Conservation (phyloP, 228 moss, liverwort and hornwort species). For the Sphagnum magellanicum region DNA sequence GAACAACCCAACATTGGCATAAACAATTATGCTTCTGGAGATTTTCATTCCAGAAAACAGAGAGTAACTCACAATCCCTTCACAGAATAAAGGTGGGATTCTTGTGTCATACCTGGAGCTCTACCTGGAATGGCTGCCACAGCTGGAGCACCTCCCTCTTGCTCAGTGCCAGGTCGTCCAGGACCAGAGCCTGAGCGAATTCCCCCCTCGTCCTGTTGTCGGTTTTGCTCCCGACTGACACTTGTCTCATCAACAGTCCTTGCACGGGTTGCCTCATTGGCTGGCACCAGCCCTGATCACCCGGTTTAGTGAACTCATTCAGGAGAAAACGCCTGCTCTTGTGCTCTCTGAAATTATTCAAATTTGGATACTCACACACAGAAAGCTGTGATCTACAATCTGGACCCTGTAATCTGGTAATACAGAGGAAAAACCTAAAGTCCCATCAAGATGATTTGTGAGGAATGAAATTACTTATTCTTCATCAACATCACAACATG, state of each 20-base stretch:
- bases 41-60: neutral
- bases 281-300: conserved; percentile 7
- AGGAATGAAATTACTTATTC: no score
- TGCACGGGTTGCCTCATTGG: conserved; percentile 28
- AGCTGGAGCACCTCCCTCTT: conserved; percentile 44
- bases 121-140: conserved; percentile 45
- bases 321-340: no score
- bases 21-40: neutral
- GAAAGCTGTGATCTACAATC: no score
- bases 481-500: no score
- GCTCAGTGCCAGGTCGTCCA: conserved; percentile 41
- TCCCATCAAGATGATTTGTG: no score
- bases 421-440: no score
- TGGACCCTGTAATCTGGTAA: no score
- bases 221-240: conserved; percentile 46
- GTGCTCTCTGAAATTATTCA: no score
- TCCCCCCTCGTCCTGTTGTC: conserved; percentile 42
- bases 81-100: neutral
- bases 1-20: neutral
- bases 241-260: conserved; percentile 52
- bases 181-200: conserved; percentile 23
- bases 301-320: no score
- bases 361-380: no score
- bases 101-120: conserved; percentile 49
- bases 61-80: neutral